phyloP scores from a whole-genome alignment of 345 rosid species.

The Boechera stricta region DNA sequence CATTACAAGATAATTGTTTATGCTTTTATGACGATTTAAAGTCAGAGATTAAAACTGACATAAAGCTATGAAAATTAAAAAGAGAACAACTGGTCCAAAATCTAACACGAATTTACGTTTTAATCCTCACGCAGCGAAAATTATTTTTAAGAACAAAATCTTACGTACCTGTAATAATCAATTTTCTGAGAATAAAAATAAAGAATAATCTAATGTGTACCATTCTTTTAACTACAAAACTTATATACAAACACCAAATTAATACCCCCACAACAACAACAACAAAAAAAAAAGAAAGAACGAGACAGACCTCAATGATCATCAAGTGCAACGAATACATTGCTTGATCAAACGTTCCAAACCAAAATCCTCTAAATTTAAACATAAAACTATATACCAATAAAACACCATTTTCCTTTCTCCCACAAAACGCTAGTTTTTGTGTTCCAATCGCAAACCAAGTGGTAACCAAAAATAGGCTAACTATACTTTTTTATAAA shows the following conservation, averaged over 20 bases:
- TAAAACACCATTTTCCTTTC: constrained; percentile 22
- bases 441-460: constrained; percentile 33
- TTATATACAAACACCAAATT: constrained; percentile 36
- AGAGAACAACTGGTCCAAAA: not conserved
- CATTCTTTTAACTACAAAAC: not conserved
- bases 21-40: too few relatives aligned
- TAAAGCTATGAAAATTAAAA: too few relatives aligned
- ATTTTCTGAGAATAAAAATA: not conserved
- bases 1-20: too few relatives aligned
- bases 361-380: constrained; percentile 35
- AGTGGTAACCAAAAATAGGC: constrained; percentile 40
- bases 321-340: constrained; percentile 39
- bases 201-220: constrained; percentile 25
- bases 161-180: not conserved
- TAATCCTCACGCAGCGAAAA: not conserved
- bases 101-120: not conserved
- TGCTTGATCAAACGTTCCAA: constrained; percentile 37
- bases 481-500: constrained; percentile 44
- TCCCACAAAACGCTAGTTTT: constrained; percentile 33
- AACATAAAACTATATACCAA: constrained; percentile 36
- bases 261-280: not conserved
- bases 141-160: not conserved
- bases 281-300: not conserved
- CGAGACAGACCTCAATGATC: constrained; percentile 29
- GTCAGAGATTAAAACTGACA: too few relatives aligned